These are phyloP conservation scores for Shiraia sp. DNA, from an alignment of 2,329 filamentous ascomycete genomes.

Conservation along the genomic window DNA sequence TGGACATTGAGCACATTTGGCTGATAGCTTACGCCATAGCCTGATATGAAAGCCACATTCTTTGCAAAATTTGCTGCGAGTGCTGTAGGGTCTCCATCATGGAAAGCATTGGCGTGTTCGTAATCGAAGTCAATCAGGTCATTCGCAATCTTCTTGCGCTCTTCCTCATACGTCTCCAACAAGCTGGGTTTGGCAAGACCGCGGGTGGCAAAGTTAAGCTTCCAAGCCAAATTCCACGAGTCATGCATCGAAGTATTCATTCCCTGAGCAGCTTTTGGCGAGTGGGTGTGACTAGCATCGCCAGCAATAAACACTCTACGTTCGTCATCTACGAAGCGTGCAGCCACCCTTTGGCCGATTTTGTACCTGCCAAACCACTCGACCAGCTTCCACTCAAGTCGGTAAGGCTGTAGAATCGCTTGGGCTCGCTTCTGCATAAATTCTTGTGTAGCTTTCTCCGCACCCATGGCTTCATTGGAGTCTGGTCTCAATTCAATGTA, in stretches of 20 bases:
- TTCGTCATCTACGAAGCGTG: constrained; percentile 49
- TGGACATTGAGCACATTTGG: constrained; percentile 65
- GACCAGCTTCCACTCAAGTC: constrained; percentile 50
- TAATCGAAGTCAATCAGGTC: constrained; percentile 52
- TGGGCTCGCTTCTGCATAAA: constrained; percentile 71
- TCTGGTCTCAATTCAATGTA: constrained; percentile 54
- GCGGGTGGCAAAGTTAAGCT: constrained; percentile 47
- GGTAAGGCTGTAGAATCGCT: constrained; percentile 52
- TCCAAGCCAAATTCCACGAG: constrained; percentile 51
- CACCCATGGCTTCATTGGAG: constrained; percentile 34
- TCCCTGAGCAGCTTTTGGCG: constrained; percentile 49
- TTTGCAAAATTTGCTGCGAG: constrained; percentile 70
- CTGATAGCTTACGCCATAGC: constrained; percentile 70
- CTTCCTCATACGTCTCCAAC: constrained; percentile 46
- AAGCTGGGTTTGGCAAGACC: constrained; percentile 44
- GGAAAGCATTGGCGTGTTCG: constrained; percentile 57
- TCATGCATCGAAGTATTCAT: constrained; percentile 54
- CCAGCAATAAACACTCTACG: constrained; percentile 54
- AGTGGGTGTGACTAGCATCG: constrained; percentile 51
- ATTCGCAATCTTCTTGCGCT: constrained; percentile 49
- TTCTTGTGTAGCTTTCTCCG: constrained; percentile 56
- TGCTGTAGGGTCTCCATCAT: constrained; percentile 64
- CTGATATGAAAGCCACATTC: constrained; percentile 74
- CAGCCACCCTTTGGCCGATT: constrained; percentile 54
- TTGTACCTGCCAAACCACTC: constrained; percentile 59